These are phyloP conservation scores for Zizania latifolia DNA, from an alignment of 176 grass and related monocot genomes.

Conservation along the genomic window DNA sequence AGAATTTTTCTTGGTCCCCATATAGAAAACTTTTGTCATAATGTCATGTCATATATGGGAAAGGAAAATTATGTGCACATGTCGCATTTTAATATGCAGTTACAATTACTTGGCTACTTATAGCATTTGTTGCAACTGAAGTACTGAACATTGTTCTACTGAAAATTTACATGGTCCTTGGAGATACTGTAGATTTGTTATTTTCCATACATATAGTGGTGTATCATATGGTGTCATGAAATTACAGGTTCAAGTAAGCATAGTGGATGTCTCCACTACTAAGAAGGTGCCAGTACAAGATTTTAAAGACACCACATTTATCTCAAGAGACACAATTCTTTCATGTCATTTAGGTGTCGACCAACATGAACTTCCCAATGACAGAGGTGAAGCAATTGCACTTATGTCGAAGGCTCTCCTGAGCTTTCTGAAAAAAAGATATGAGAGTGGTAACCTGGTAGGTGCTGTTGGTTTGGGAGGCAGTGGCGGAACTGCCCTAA, in stretches of 20 bases:
- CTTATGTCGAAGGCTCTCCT: conserved; percentile 56
- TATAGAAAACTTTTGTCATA: not conserved
- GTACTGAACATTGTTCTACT: not conserved
- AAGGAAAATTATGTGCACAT: not conserved
- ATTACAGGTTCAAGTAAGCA: conserved; percentile 69
- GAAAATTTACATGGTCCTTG: not conserved
- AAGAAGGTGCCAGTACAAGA: conserved; percentile 26
- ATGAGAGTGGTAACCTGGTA: conserved; percentile 46
- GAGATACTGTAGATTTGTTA: not conserved
- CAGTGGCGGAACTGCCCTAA: conserved; percentile 79
- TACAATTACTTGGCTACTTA: not conserved
- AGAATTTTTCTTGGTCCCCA: too few relatives aligned
- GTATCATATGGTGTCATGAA: conserved; percentile 21
- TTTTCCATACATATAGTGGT: not conserved
- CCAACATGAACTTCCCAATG: conserved; percentile 54
- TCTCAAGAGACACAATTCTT: conserved; percentile 63
- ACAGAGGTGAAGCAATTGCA: conserved; percentile 73
- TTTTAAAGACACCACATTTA: conserved; percentile 40
- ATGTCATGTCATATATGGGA: not conserved
- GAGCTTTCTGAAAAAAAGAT: conserved; percentile 57
- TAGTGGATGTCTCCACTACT: conserved; percentile 80
- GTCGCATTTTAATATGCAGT: not conserved
- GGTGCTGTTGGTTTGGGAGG: conserved; percentile 82
- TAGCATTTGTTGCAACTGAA: not conserved
- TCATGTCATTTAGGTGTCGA: conserved; percentile 30